phyloP scores from a whole-genome alignment of 768 basidiomycete genomes.

The Lactifluus volemus region DNA sequence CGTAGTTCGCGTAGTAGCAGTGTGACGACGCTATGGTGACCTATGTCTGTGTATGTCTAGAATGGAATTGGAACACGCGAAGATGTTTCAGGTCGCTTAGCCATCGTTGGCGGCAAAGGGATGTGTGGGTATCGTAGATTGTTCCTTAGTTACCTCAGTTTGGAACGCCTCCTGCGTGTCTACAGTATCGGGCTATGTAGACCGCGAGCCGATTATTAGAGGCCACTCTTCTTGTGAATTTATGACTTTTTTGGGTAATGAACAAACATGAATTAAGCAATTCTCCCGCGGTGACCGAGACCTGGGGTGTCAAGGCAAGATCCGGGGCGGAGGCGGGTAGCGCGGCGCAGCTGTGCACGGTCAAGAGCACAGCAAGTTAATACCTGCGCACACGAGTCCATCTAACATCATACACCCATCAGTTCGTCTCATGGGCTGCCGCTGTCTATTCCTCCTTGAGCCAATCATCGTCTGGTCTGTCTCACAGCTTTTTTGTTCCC shows the following conservation, averaged over 20 bases:
- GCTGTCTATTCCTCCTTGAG: not conserved
- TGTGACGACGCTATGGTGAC: not conserved
- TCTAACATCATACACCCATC: constrained; percentile 7
- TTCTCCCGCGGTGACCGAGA: not conserved
- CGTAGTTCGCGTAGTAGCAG: not conserved
- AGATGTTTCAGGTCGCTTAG: constrained; percentile 1
- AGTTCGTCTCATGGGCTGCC: not conserved
- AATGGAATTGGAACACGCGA: not conserved
- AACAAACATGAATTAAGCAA: not conserved
- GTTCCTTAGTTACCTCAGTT: not conserved
- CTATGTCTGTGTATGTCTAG: not conserved
- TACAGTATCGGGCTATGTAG: too few species aligned
- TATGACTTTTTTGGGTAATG: too few species aligned
- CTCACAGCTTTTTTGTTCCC: not conserved
- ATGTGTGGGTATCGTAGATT: not conserved
- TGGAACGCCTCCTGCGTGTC: not conserved
- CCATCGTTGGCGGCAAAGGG: not conserved
- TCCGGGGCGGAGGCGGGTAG: not conserved
- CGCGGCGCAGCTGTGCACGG: not conserved
- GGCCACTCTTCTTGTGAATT: too few species aligned
- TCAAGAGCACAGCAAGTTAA: not conserved
- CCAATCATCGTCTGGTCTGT: not conserved
- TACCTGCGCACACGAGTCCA: not conserved
- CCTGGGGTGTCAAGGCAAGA: not conserved
- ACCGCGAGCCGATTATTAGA: too few species aligned